Evolutionary conservation across 2,329 filamentous ascomycete species (phyloP), one percentile per base, ranked within the genome.

Genomic region (Nemania sp.): DNA sequence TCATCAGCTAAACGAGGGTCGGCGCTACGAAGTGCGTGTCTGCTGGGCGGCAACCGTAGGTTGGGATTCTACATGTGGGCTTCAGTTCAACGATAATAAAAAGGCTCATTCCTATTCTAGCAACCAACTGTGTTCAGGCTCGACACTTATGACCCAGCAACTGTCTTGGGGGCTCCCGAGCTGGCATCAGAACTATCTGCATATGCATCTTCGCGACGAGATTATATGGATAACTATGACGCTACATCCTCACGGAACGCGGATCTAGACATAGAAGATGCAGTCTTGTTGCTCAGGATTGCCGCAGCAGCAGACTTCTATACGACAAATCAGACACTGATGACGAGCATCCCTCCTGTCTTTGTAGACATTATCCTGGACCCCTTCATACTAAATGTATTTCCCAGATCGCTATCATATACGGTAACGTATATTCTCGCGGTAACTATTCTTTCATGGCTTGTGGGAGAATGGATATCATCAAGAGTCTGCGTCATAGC

Each of bases 31-130:
- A 76, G 81, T 96, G 43, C 86, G 94, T 49, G 80, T 97, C 55
- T 97, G 93, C 75, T 99, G 93, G 92, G 80, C 91, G 56, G 94
- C 94, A 34, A 94, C 88, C 56, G 93, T 96, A 80, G 73, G 89
- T 80, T 26, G 48, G 41, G 6, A 37, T 47, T 46, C 36, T 20
- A 41, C 45, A 43, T 42, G 42, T 42, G 54, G 33, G 44, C n/a
- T 61, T 60, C 61, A 47, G 37, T 30, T 52, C 42, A 31, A 47
- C 28, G 50, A 51, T 57, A 44, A 37, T n/a, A n/a, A 34, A 23
- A 15, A 52, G 15, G 57, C 49, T 54, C 28, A 54, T 49, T 33
- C 28, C 53, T 45, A 33, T 43, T 14, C 41, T 46, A 97, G 92
- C 88, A 96, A 86, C 93, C 93, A 39, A 96, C 92, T 0, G 75